Base-by-base conservation (phyloP, 1,284 basidiomycete species). In the Dichomitus squalens region DNA sequence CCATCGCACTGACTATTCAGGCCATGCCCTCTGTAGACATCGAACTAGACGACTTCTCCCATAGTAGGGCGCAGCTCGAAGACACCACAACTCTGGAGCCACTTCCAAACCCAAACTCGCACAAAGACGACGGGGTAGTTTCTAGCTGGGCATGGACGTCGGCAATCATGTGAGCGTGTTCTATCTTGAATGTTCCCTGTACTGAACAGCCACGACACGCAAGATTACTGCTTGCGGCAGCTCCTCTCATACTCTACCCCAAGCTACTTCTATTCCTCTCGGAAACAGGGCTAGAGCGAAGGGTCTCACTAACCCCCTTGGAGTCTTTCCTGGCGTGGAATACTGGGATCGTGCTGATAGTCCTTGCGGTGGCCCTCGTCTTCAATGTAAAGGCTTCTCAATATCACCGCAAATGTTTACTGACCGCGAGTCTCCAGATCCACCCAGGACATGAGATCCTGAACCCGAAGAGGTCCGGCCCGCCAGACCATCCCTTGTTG, bases 321-420 rank as follows among this genome's bases (percentile, higher is more conserved):
- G 89, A 92, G 66, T 74, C 77, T 21, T 91, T 86, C 70, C 78
- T 92, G 38, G 75, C 83, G 4, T 69, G 82, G 23, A 84, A 89
- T 44, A 77, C 85, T 53, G 87, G 85, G 4, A 78, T 91, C 48
- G 73, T 84, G 64, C 75, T 90, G 5, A 72, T 76, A 36, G 80
- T 80, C 2, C 65, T 86, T 6, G 77, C 85, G 3, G 39, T 83
- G n/a, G 76, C 83, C 27, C 71, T 89, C 35, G 66, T 92, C 18
- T 71, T 87, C 60, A 82, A 85, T 66, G 89, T 88, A 67, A 61
- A 76, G 70, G 34, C 39, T 51, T 20, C 21, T 18, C 18, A 12
- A 5, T 14, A 36, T 38, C 9, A 16, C 18, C 69, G 5, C 35
- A 27, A 48, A 62, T 73, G 49, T 68, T 70, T 23, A 64, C 71